A percentile compares a stretch with the other conserved stretches of the same genome.
Conservation (phyloP, 2,329 filamentous ascomycete species). For the Rhexocercosporidium sp. region DNA sequence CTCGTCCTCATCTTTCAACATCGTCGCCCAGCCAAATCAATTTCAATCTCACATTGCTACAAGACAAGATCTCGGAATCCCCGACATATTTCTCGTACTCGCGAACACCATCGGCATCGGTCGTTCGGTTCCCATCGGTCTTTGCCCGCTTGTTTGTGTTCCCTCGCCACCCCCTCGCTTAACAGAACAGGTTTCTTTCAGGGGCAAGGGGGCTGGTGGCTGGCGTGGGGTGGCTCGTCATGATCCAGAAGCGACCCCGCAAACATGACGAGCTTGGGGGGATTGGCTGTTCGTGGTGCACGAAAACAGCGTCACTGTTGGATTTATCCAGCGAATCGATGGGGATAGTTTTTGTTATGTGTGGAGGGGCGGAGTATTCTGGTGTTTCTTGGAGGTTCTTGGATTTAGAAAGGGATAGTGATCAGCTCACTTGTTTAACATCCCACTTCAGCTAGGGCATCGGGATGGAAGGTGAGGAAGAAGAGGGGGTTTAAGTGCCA, state of each 20-base stretch:
- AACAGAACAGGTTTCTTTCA: not conserved
- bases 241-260: not conserved
- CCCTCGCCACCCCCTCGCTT: not conserved
- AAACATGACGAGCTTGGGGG: no score
- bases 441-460: no score
- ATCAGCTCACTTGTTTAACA: no score
- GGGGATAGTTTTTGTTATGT: no score
- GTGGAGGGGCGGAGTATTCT: no score
- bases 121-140: not conserved
- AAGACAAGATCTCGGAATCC: not conserved
- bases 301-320: no score
- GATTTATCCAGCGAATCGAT: no score
- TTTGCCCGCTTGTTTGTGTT: not conserved
- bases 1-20: not conserved
- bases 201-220: not conserved
- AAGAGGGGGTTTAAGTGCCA: not conserved
- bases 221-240: not conserved
- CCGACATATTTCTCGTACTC: not conserved
- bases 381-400: no score
- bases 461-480: no score
- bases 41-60: not conserved
- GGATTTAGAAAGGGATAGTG: no score
- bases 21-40: not conserved
- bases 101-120: not conserved
- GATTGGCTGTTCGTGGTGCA: no score